Evolutionary conservation across 495 filamentous ascomycete species (phyloP), one percentile per base, ranked within the genome.

Genomic region (Sabuloglossum arenarium): DNA sequence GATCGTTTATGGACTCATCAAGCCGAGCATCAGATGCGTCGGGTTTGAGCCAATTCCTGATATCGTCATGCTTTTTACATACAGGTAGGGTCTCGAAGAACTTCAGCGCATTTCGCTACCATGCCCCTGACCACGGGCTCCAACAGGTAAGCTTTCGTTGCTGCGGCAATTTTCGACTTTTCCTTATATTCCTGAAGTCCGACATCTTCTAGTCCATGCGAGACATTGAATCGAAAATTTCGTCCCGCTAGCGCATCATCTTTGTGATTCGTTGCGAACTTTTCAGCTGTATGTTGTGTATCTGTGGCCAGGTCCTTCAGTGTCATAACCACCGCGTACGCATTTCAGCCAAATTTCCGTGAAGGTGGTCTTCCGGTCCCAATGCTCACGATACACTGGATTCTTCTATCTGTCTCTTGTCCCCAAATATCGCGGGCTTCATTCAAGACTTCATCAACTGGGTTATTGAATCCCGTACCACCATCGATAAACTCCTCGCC

Each of bases 181-280:
- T 72, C 68, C 16, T 59, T 66, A 16, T 63, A 61, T 51, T 70
- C 66, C 47, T 75, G 65, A 1, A 72, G 64, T 9, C 64, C 65
- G 29, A 77, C 63, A 21, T 70, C 61, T 58, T 72, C 68, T 12
- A 75, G 56, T 1, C 72, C 71, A 34, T 63, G 64, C 6, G 64
- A 59, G 6, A 75, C 68, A 62, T 75, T 74, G 57, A 75, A 74
- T 6, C 73, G 67, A 59, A 69, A 74, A 57, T 72, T 65, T 30
- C 62, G 65, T 10, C 63, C 60, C 23, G 34, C 34, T 8, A 39
- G 34, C 34, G 8, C 34, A 39, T 8, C 16, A 16, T 39, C 8
- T 8, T 8, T 39, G 16, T 39, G 34, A 16, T 8, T 16, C 8
- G 8, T 8, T 16, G 16, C 8, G 34, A 39, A 39, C 34, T 39